Evolutionary conservation across 345 rosid species (phyloP).

Genomic region (Populus davidiana): DNA sequence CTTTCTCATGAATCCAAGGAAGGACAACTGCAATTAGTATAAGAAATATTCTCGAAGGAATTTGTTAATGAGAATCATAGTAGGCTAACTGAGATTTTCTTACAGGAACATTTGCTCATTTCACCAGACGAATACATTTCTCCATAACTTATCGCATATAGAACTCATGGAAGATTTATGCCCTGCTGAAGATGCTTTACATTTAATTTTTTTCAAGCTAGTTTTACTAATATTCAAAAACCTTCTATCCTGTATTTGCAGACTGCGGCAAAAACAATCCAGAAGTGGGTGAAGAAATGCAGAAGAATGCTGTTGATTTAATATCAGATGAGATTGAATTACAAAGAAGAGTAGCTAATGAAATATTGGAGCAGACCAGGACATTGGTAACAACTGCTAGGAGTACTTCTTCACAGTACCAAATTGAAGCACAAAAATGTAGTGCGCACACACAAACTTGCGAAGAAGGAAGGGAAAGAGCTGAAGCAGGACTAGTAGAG

Average conservation of each 20-base stretch:
- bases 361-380: constrained; percentile 25
- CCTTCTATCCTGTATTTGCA: constrained; percentile 10
- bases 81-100: neutral
- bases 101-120: neutral
- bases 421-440: constrained; percentile 49
- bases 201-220: neutral
- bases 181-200: neutral
- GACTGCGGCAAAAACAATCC: constrained; percentile 37
- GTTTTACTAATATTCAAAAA: neutral
- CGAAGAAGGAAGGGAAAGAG: constrained; percentile 43
- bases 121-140: neutral
- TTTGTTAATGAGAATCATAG: too few relatives aligned
- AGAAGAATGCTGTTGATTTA: constrained; percentile 29
- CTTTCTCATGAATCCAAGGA: too few relatives aligned
- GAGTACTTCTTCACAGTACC: constrained; percentile 26
- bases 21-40: too few relatives aligned
- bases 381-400: constrained; percentile 15
- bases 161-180: neutral
- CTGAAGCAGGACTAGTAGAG: constrained; percentile 29
- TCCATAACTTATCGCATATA: neutral
- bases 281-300: constrained; percentile 34
- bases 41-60: too few relatives aligned
- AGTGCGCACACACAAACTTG: constrained; percentile 32
- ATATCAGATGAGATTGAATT: constrained; percentile 37
- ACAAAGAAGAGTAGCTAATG: constrained; percentile 36